Conservation (phyloP, 1,284 basidiomycete species). For the Phylloboletellus chloephorus region DNA sequence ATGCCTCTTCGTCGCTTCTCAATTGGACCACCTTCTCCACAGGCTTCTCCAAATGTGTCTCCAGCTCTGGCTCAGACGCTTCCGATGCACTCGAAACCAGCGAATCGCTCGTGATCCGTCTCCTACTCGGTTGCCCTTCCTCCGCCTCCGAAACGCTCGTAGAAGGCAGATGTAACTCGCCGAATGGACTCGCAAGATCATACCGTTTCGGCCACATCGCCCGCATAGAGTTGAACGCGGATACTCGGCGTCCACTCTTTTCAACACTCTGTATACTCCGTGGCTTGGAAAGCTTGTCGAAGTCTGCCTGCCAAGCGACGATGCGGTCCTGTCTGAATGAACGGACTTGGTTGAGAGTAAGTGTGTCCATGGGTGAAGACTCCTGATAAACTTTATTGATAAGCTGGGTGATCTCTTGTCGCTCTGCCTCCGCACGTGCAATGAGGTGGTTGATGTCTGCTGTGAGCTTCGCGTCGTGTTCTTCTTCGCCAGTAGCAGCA, state of each 20-base stretch:
- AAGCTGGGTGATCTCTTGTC: slow-evolving; percentile 67
- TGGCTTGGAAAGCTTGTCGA: slow-evolving; percentile 69
- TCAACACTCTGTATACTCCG: slow-evolving; percentile 41
- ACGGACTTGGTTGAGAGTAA: slow-evolving; percentile 85
- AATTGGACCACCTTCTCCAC: slow-evolving; percentile 20
- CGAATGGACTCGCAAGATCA: slow-evolving; percentile 47
- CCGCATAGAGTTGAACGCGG: slow-evolving; percentile 63
- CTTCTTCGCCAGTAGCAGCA: slow-evolving; percentile 70
- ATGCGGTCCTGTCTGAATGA: slow-evolving; percentile 89
- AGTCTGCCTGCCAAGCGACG: slow-evolving; percentile 92
- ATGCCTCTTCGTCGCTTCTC: slow-evolving; percentile 23
- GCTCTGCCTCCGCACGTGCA: slow-evolving; percentile 66
- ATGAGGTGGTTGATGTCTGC: slow-evolving; percentile 65
- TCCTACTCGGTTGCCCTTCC: slow-evolving; percentile 45
- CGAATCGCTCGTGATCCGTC: slow-evolving; percentile 50
- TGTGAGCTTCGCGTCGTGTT: slow-evolving; percentile 55
- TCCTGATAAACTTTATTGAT: slow-evolving; percentile 81
- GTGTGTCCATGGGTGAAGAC: slow-evolving; percentile 76
- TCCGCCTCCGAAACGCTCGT: slow-evolving; percentile 76
- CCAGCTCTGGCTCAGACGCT: slow-evolving; percentile 45
- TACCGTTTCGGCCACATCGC: slow-evolving; percentile 63
- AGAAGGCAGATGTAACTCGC: slow-evolving; percentile 51
- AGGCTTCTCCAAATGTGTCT: slow-evolving; percentile 23
- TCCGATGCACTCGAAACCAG: slow-evolving; percentile 59
- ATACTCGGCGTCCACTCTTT: slow-evolving; percentile 47